phyloP scores from a whole-genome alignment of 441 rosid species.

The Brassica balearica region DNA sequence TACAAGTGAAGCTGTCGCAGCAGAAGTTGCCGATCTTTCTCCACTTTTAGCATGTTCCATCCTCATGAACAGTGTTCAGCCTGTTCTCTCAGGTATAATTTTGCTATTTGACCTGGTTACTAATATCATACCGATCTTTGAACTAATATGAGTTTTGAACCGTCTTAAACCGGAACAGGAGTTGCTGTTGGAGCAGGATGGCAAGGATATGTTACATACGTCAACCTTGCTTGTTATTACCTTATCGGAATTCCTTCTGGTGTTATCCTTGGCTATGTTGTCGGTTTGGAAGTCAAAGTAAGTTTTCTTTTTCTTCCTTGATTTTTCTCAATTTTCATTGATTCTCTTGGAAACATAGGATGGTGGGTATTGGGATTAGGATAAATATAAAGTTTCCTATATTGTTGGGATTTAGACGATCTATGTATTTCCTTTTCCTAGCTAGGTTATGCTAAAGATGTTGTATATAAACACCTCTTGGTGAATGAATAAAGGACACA shows the following conservation, averaged over 20 bases:
- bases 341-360: not conserved
- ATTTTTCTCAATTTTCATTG: not conserved
- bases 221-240: not conserved
- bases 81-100: slow-evolving; percentile 1
- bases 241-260: not conserved
- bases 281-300: slow-evolving; percentile 1
- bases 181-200: slow-evolving; percentile 11
- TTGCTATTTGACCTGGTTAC: not conserved
- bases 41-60: slow-evolving; percentile 4
- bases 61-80: slow-evolving; percentile 1
- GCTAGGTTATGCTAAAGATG: too few relatives aligned
- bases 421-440: too few relatives aligned
- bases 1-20: slow-evolving; percentile 6
- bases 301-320: not conserved
- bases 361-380: too few relatives aligned
- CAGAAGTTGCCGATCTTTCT: not conserved
- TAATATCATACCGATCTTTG: not conserved
- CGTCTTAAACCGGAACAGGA: not conserved
- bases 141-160: not conserved
- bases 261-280: not conserved
- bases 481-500: too few relatives aligned
- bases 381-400: too few relatives aligned
- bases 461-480: too few relatives aligned
- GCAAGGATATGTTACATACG: not conserved
- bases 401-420: too few relatives aligned